phyloP scores from a whole-genome alignment of 495 filamentous ascomycete species.

The Trichocladium antarcticum region DNA sequence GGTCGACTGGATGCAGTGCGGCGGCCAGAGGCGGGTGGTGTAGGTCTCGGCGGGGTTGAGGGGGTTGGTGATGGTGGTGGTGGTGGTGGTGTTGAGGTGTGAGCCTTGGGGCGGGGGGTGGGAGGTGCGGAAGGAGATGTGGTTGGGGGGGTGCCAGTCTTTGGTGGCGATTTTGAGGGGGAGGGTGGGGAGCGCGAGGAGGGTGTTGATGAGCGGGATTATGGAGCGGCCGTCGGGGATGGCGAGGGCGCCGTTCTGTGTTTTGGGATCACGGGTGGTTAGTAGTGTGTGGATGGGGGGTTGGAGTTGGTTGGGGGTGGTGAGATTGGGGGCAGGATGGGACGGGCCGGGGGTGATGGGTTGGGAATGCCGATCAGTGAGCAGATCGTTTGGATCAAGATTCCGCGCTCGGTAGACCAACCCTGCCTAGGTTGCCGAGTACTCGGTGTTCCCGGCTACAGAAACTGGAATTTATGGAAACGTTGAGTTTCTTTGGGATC shows the following conservation, averaged over 20 bases:
- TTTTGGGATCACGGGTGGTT: no score
- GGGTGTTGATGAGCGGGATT: constrained; percentile 57
- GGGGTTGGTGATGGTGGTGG: constrained; percentile 59
- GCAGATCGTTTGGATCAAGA: no score
- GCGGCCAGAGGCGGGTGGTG: constrained; percentile 70
- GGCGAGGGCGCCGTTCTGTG: constrained; percentile 75
- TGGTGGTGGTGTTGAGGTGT: constrained; percentile 49
- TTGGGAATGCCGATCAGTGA: no score
- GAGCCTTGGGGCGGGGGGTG: constrained; percentile 53
- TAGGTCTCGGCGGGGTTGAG: constrained; percentile 51
- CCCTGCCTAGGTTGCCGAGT: not conserved
- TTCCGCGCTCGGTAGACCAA: not conserved
- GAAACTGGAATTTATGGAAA: no score
- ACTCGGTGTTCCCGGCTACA: not conserved
- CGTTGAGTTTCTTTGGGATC: no score
- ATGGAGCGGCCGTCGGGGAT: constrained; percentile 62
- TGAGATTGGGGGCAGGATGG: not conserved
- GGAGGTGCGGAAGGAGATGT: constrained; percentile 84
- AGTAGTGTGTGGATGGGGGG: constrained; percentile 43
- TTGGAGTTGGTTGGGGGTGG: constrained; percentile 6
- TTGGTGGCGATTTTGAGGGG: constrained; percentile 66
- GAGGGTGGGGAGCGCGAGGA: constrained; percentile 61
- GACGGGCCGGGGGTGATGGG: not conserved
- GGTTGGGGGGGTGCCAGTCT: constrained; percentile 76
- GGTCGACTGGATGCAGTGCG: constrained; percentile 72